These are phyloP conservation scores for Scenedesmus sp. DNA, from an alignment of 163 green algal species.

Conservation along the genomic window DNA sequence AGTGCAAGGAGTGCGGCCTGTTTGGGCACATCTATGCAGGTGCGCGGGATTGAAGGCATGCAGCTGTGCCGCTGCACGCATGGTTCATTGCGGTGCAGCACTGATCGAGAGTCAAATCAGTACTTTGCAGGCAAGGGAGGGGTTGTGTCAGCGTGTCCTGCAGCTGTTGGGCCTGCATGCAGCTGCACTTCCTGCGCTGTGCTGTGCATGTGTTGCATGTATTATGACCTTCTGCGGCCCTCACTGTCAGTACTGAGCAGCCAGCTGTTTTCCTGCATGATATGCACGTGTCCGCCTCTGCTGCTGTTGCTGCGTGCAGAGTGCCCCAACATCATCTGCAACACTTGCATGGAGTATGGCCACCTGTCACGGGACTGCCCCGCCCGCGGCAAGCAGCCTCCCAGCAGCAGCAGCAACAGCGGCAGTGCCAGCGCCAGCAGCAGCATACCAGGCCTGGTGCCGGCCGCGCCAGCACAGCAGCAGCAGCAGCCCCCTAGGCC, in stretches of 20 bases:
- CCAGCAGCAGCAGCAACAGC: slow-evolving; percentile 11
- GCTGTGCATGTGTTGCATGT: background rate
- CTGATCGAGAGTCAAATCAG: background rate
- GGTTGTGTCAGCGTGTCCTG: background rate
- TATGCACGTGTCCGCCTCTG: background rate
- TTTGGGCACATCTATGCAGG: slow-evolving; percentile 44
- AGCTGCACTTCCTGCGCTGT: background rate
- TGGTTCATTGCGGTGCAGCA: background rate
- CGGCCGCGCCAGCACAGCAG: background rate
- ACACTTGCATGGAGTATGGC: slow-evolving; percentile 44
- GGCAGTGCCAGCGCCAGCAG: background rate
- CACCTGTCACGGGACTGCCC: slow-evolving; percentile 41
- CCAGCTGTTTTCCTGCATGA: background rate
- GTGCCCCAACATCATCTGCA: slow-evolving; percentile 52
- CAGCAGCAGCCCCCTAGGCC: background rate
- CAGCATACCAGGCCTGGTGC: slow-evolving; percentile 11
- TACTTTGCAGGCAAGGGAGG: background rate
- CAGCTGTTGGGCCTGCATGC: background rate
- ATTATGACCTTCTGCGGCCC: too few relatives aligned
- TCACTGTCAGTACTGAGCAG: background rate
- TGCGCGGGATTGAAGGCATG: background rate
- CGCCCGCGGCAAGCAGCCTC: background rate
- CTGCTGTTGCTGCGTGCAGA: background rate
- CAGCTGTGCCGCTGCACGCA: background rate
- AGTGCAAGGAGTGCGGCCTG: slow-evolving; percentile 50